phyloP scores from a whole-genome alignment of 495 filamentous ascomycete species.

The Penicillium steckii region DNA sequence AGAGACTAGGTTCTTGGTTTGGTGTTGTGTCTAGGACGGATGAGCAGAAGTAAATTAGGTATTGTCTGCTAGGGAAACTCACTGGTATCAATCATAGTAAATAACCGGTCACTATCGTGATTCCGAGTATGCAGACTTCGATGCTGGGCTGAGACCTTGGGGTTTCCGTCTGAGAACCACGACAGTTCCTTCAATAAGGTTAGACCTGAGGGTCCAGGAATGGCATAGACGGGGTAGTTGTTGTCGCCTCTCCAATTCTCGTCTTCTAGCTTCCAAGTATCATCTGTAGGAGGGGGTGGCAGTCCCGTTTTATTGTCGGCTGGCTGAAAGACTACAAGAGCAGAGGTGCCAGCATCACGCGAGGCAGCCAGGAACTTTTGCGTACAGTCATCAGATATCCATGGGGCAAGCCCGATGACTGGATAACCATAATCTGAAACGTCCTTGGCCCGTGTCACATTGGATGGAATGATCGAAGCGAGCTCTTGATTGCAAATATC shows the following conservation, averaged over 20 bases:
- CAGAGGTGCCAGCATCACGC: slow-evolving; percentile 52
- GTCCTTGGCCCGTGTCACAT: slow-evolving; percentile 68
- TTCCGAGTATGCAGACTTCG: slow-evolving; percentile 12
- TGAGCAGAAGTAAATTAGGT: not conserved
- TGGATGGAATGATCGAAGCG: slow-evolving; percentile 60
- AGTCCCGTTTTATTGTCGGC: slow-evolving; percentile 47
- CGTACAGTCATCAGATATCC: slow-evolving; percentile 71
- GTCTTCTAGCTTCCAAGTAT: slow-evolving; percentile 66
- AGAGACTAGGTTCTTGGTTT: slow-evolving; percentile 60
- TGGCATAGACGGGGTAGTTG: slow-evolving; percentile 79
- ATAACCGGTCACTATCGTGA: slow-evolving; percentile 58
- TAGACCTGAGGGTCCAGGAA: slow-evolving; percentile 63
- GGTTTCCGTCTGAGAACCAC: slow-evolving; percentile 71
- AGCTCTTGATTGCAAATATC: slow-evolving; percentile 62
- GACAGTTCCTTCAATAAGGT: slow-evolving; percentile 70
- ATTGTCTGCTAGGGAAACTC: slow-evolving; percentile 27
- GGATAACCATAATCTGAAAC: slow-evolving; percentile 55
- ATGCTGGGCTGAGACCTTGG: slow-evolving; percentile 26
- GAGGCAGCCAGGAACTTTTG: slow-evolving; percentile 66
- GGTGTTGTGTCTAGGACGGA: slow-evolving; percentile 15
- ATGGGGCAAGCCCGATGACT: slow-evolving; percentile 85
- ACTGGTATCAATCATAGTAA: slow-evolving; percentile 60
- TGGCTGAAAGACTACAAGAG: slow-evolving; percentile 75
- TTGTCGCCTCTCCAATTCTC: slow-evolving; percentile 62
- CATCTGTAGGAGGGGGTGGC: slow-evolving; percentile 59